Base-by-base conservation (phyloP, 805 yeast genomes). In the Metschnikowia baotianmanensis region DNA sequence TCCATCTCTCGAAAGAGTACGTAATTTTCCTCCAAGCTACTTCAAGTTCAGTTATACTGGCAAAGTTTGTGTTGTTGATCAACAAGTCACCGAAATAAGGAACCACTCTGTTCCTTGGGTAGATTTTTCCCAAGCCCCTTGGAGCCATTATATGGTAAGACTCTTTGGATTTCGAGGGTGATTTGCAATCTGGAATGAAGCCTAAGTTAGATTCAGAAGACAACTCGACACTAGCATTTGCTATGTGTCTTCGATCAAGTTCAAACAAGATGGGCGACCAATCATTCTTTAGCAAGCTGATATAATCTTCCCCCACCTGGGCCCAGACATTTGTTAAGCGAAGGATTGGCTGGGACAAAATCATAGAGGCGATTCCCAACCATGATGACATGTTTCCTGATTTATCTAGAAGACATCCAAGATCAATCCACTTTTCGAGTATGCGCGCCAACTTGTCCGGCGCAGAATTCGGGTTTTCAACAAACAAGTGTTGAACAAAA, bases 201-300 rank as follows among this genome's bases (percentile, higher is more conserved):
- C 20, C 33, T 2, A 48, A 43, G 9, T 38, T 15, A 27, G 38
- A 40, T 9, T 63, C 67, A 11, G 39, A 32, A 7, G 32, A 32
- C 29, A 46, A 36, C 1, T 42, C 32, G 31, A 43, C 52, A 25
- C 42, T 41, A 31, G 43, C 44, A 43, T 62, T 64, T 10, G 66
- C 64, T 60, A 85, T 70, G 35, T 82, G 75, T 51, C 93, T 72
- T 55, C 93, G 76, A 47, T 88, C 95, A 25, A 91, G 70, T 56
- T 90, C 97, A 63, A 86, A 87, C 7, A 87, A 82, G 18, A 91
- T 95, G 2, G 95, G 96, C 0, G 93, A 86, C 97, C 97, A 91
- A 52, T 86, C 95, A 36, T 80, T 78, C 31, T 81, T 76, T 21
- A 88, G 77, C 2, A 78, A 65, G 40, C 77, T 80, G 38, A 86